Base-by-base conservation (phyloP, 2,329 filamentous ascomycete genomes). In the Aspergillus spinulosporus region DNA sequence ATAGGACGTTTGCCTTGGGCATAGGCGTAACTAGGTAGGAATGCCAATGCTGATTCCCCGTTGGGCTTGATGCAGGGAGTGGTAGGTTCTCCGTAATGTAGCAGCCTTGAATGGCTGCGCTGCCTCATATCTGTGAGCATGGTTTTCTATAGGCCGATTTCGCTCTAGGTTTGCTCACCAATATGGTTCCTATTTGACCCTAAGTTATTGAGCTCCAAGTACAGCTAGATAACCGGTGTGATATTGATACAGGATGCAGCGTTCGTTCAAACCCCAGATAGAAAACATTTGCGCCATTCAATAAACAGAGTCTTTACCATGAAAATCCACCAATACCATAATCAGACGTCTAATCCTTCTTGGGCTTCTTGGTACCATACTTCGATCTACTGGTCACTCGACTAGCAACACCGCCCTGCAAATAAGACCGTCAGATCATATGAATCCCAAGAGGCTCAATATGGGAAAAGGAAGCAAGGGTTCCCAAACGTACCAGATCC, bases 281-380 rank as follows among this genome's bases (percentile, higher is more conserved):
- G 40, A 53, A 48, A 32, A 53, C 51, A 55, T 47, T 52, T 49
- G 50, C 54, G 57, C 56, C 57, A 32, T 31, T 45, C 12, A 29
- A 45, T 21, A 45, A 29, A 45, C 28, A 31, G n/a, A 29, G 6
- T n/a, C 14, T 28, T 45, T 45, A 14, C 26, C 26, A 6, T 51
- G 36, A 46, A 52, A 12, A 48, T n/a, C n/a, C n/a, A n/a, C n/a
- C n/a, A n/a, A n/a, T 29, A 31, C 32, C 51, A 32, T 31, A 8
- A 52, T 15, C 9, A 34, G 14, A 32, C 4, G 11, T 51, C 59
- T 70, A 81, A 21, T 87, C 86, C 74, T 86, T 86, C 87, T 97
- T 97, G 0, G 94, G 93, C 81, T 97, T 97, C 87, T 99, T 99
- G 49, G 94, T 96, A 59, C 94, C 94, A 72, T 96, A 99, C 78